phyloP scores from a whole-genome alignment of 257 asterid genomes.

The Nicotiana attenuata region DNA sequence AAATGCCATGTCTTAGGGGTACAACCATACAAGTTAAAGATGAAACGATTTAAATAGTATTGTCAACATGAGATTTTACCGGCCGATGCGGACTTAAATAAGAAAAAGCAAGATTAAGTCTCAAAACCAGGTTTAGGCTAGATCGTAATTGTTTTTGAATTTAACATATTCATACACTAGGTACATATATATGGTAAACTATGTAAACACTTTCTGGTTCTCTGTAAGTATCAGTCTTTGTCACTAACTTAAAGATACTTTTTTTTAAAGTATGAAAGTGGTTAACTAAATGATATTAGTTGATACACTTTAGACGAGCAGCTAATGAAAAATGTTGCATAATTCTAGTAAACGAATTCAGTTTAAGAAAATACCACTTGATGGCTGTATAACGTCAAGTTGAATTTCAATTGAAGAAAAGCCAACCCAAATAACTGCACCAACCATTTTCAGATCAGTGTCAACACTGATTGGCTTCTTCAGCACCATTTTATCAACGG shows the following conservation, averaged over 20 bases:
- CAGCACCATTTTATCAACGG: slow-evolving; percentile 90
- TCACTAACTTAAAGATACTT: background rate
- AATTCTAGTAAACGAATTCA: slow-evolving; percentile 1
- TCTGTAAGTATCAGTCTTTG: background rate
- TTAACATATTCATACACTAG: background rate
- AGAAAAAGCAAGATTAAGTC: background rate
- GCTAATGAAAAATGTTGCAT: background rate
- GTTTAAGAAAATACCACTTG: slow-evolving; percentile 44
- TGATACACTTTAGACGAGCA: background rate
- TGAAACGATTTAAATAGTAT: background rate
- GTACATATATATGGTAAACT: background rate
- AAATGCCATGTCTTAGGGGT: background rate
- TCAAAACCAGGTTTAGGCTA: background rate
- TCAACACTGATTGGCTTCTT: slow-evolving; percentile 83
- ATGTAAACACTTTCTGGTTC: background rate
- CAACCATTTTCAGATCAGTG: slow-evolving; percentile 66
- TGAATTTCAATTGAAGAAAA: slow-evolving; percentile 93
- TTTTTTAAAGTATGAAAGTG: background rate
- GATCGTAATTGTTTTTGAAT: background rate
- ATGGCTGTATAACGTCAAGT: slow-evolving; percentile 73
- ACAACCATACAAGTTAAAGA: background rate
- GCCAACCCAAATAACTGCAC: slow-evolving; percentile 97
- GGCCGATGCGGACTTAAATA: background rate
- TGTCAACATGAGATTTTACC: background rate
- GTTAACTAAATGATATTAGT: background rate